A percentile compares a stretch with the other conserved stretches of the same genome.
Conservation (phyloP, 139 green algal species). For the Marvania coccoides region DNA sequence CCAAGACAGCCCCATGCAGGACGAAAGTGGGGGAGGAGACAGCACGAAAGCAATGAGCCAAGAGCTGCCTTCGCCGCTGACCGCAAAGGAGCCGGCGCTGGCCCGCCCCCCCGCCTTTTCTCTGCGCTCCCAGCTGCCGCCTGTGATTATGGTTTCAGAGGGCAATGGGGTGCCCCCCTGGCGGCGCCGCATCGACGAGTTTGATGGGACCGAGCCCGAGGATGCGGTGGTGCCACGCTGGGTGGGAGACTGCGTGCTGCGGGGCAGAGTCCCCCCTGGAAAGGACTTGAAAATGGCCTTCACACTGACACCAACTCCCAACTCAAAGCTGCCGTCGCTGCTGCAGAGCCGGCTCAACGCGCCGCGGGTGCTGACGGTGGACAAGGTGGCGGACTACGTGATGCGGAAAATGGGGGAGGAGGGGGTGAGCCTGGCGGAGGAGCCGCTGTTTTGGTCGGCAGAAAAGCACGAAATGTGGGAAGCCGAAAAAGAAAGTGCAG, state of each 20-base stretch:
- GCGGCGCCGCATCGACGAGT: conserved; percentile 8
- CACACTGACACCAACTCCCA: conserved; percentile 50
- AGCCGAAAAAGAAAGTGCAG: neutral
- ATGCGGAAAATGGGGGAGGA: conserved; percentile 15
- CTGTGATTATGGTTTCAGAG: conserved; percentile 1
- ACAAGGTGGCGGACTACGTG: conserved; percentile 51
- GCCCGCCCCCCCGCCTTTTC: neutral
- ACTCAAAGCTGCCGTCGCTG: conserved; percentile 53
- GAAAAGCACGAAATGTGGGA: conserved; percentile 8
- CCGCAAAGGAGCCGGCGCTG: neutral
- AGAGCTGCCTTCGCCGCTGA: too few species aligned
- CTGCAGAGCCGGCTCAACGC: conserved; percentile 75
- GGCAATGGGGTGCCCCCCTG: conserved; percentile 15
- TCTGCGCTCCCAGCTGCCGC: neutral
- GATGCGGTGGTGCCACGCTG: conserved; percentile 53
- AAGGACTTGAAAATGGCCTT: conserved; percentile 75
- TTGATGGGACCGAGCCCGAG: conserved; percentile 36
- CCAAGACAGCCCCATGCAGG: neutral
- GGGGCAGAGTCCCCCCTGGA: conserved; percentile 19
- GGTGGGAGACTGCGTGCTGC: conserved; percentile 66
- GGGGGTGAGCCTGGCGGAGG: conserved; percentile 8
- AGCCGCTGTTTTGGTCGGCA: conserved; percentile 19
- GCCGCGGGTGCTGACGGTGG: conserved; percentile 72
- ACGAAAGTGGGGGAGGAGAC: conserved; percentile 12
- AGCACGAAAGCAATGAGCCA: too few species aligned